Evolutionary conservation across 345 rosid species (phyloP), one percentile per base, ranked within the genome.

Genomic region (Raphanus sativus): DNA sequence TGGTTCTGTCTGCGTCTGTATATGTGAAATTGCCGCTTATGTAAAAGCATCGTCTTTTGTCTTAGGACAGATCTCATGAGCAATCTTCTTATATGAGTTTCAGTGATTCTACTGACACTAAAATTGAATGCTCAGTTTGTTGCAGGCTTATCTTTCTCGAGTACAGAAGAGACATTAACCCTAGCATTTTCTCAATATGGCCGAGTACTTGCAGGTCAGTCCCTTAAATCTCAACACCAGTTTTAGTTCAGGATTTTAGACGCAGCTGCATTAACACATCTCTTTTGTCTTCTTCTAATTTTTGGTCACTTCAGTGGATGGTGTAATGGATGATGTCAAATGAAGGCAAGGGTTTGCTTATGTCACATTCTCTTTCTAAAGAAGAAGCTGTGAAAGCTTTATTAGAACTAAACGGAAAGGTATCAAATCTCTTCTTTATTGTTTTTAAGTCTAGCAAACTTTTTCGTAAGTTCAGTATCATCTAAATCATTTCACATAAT

Each of bases 161-260:
- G n/a, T n/a, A n/a, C n/a, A n/a, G n/a, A n/a, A n/a, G n/a, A n/a
- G n/a, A n/a, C n/a, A n/a, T n/a, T 90, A 75, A 62, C 83, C 1
- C 42, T 82, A 70, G 87, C 86, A 38, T 88, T 90, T 85, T 83
- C 91, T 63, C 79, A 86, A 73, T 86, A 69, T 65, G 95, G 95
- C 17, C 40, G 77, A 75, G 86, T 89, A 48, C 65, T 82, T 6
- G 81, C 65, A 79, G 89, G 94, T 88, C 45, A 62, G 70, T 71
- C 45, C 15, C 52, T 60, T 24, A 50, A 33, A 13, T 65, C 29
- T 70, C 15, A 6, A 61, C 34, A 30, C 6, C 69, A 25, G 17
- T 50, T 15, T 62, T 68, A 54, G 21, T 16, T 73, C 3, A 3
- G n/a, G 15, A 26, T 17, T 62, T 34, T 76, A 36, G 62, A 16